Evolutionary conservation across 495 filamentous ascomycete genomes (phyloP).

Genomic region (Neurospora pannonica): DNA sequence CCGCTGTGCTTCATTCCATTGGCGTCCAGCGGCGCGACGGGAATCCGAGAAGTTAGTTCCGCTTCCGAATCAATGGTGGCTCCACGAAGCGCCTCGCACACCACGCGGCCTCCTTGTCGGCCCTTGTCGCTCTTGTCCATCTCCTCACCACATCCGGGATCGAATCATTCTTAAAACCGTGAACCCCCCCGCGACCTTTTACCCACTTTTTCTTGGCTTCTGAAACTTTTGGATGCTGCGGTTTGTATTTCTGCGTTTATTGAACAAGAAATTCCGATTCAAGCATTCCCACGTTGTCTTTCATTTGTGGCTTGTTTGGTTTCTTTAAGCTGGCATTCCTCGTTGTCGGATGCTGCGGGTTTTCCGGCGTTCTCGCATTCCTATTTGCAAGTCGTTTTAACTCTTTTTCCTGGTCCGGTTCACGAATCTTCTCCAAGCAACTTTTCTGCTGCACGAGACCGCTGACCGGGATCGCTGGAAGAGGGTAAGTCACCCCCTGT

Average conservation of each 20-base stretch:
- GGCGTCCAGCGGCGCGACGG: not conserved
- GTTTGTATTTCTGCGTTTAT: not conserved
- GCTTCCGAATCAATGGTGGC: not conserved
- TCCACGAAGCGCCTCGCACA: slow-evolving; percentile 9
- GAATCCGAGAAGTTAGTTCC: not conserved
- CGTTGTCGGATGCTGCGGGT: not conserved
- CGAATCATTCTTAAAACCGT: slow-evolving; percentile 19
- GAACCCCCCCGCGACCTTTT: slow-evolving; percentile 8
- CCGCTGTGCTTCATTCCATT: not conserved
- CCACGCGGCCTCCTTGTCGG: slow-evolving; percentile 10
- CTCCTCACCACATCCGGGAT: slow-evolving; percentile 15
- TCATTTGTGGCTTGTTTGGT: slow-evolving; percentile 4
- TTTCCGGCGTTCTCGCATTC: not conserved
- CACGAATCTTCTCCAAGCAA: not conserved
- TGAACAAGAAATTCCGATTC: not conserved
- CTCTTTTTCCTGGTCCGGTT: not conserved
- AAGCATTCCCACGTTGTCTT: not conserved
- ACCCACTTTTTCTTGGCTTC: slow-evolving; percentile 3
- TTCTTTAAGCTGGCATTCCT: not conserved
- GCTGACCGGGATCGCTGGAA: not conserved
- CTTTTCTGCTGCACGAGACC: not conserved
- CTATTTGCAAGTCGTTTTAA: not conserved
- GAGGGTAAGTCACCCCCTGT: not conserved
- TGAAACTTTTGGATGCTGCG: slow-evolving; percentile 9
- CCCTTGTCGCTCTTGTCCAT: not conserved